Conservation (phyloP, 129 eudicot genomes). For the Lactuca saligna region DNA sequence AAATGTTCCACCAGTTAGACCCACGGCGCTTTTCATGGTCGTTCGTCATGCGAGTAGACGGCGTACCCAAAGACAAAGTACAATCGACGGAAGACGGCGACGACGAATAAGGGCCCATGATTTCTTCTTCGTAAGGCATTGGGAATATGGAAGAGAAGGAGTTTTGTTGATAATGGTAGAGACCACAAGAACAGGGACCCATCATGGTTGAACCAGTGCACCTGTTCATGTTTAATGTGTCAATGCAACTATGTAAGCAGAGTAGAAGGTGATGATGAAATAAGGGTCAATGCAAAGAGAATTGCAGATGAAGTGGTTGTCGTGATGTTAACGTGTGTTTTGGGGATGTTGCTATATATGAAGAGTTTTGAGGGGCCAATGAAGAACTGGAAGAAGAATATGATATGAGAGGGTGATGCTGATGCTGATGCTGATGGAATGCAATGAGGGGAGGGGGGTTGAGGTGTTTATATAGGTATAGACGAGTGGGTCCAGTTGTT, state of each 20-base stretch:
- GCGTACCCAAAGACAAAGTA: constrained; percentile 86
- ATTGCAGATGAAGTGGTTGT: constrained; percentile 11
- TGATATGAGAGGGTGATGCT: constrained; percentile 18
- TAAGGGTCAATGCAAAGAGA: constrained; percentile 34
- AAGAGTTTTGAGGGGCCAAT: constrained; percentile 11
- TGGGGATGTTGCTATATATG: constrained; percentile 13
- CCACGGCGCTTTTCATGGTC: constrained; percentile 37
- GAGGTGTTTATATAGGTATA: constrained; percentile 38
- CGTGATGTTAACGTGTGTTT: background rate
- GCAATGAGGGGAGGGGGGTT: constrained; percentile 27
- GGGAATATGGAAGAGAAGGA: constrained; percentile 42
- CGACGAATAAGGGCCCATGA: constrained; percentile 28
- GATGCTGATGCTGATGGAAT: background rate
- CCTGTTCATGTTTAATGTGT: constrained; percentile 41
- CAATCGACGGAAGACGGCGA: constrained; percentile 71
- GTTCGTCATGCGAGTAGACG: constrained; percentile 56
- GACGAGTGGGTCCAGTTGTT: constrained; percentile 31
- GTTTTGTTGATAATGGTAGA: constrained; percentile 32
- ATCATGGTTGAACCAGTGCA: constrained; percentile 42
- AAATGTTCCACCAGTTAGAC: constrained; percentile 78
- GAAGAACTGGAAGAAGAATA: constrained; percentile 20
- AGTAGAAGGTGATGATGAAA: constrained; percentile 22
- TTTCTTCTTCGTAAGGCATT: constrained; percentile 41
- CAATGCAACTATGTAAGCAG: background rate
- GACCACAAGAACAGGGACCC: constrained; percentile 55